Conservation (phyloP, 257 asterid genomes). For the Verbascum thapsus region DNA sequence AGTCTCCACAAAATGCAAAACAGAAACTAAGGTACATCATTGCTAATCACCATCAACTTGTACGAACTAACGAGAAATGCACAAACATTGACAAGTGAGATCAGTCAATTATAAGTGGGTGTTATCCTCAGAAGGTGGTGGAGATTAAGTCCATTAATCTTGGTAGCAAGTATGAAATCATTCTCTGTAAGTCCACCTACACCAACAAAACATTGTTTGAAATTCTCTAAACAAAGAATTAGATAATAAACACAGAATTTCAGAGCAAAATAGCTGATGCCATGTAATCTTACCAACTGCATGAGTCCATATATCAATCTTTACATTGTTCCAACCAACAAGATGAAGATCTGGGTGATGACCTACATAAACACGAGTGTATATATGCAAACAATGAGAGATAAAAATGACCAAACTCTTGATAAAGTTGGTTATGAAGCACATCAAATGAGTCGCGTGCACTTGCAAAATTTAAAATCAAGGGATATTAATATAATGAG, state of each 20-base stretch:
- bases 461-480: too few relatives aligned
- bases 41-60: not conserved
- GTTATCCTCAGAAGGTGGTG: slow-evolving; percentile 76
- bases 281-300: slow-evolving; percentile 65
- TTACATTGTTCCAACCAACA: slow-evolving; percentile 91
- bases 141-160: slow-evolving; percentile 67
- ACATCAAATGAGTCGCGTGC: too few relatives aligned
- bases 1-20: not conserved
- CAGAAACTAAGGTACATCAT: too few relatives aligned
- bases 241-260: slow-evolving; percentile 10
- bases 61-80: not conserved
- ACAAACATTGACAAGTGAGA: not conserved
- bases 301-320: slow-evolving; percentile 92
- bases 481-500: slow-evolving; percentile 2
- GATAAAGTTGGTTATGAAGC: not conserved
- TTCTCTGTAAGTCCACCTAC: slow-evolving; percentile 95
- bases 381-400: slow-evolving; percentile 20
- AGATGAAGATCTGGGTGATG: slow-evolving; percentile 99
- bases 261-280: slow-evolving; percentile 11
- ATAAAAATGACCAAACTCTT: not conserved
- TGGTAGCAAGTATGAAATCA: slow-evolving; percentile 92
- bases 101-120: slow-evolving; percentile 35
- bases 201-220: slow-evolving; percentile 11
- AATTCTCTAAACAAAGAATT: too few relatives aligned
- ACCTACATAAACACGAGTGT: slow-evolving; percentile 46